Evolutionary conservation across 192 early-diverging fungal species (phyloP).

Genomic region (Globomyces pollinis-pini): DNA sequence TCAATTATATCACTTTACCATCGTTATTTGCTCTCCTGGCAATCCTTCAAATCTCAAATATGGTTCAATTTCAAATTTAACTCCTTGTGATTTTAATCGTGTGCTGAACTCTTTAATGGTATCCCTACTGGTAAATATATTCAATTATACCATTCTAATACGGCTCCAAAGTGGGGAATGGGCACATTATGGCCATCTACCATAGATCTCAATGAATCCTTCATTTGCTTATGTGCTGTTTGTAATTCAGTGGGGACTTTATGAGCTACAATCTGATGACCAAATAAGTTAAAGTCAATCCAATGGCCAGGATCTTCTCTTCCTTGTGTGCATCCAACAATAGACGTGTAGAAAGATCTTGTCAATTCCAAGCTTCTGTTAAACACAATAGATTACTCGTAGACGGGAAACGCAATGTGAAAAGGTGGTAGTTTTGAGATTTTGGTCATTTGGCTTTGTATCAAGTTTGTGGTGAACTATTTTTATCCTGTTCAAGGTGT

Average conservation of each 20-base stretch:
- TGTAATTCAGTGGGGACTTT: not conserved
- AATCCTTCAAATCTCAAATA: slow-evolving; percentile 15
- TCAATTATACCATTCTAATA: slow-evolving; percentile 26
- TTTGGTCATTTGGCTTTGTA: no score
- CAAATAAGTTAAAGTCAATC: slow-evolving; percentile 30
- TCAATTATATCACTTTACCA: slow-evolving; percentile 1
- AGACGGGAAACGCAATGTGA: slow-evolving; percentile 25
- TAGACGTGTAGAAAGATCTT: slow-evolving; percentile 16
- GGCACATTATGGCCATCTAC: slow-evolving; percentile 23
- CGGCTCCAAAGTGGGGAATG: slow-evolving; percentile 30
- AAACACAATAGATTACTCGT: no score
- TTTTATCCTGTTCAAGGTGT: no score
- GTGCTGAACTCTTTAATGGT: slow-evolving; percentile 19
- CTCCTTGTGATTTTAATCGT: not conserved
- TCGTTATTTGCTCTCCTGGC: slow-evolving; percentile 19
- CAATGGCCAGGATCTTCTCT: slow-evolving; percentile 16
- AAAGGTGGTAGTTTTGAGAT: slow-evolving; percentile 15
- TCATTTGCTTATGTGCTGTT: not conserved
- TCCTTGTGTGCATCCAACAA: slow-evolving; percentile 24
- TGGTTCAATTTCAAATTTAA: slow-evolving; percentile 32
- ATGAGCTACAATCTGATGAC: slow-evolving; percentile 27
- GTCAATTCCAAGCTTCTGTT: slow-evolving; percentile 17
- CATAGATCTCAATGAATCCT: not conserved
- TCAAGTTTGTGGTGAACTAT: no score
- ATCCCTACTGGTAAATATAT: no score